phyloP scores from a whole-genome alignment of 352 stramenopile genomes.

The Globisporangium parvum region DNA sequence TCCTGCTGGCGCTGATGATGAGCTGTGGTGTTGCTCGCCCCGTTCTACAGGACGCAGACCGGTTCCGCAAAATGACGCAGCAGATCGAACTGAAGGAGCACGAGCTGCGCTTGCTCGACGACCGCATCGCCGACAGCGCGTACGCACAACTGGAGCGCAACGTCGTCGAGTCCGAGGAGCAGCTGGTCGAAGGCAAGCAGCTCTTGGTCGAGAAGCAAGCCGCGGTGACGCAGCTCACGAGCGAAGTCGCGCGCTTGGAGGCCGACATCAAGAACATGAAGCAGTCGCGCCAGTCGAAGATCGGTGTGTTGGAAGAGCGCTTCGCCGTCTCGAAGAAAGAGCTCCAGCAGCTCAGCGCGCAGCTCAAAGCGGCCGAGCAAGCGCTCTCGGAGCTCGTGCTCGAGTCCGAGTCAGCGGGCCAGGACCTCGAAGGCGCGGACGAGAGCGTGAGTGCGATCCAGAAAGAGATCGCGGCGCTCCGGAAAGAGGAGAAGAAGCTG shows the following conservation, averaged over 20 bases:
- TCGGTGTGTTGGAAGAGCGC: slow-evolving; percentile 70
- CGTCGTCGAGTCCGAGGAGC: slow-evolving; percentile 55
- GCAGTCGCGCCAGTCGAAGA: slow-evolving; percentile 71
- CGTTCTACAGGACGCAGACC: slow-evolving; percentile 42
- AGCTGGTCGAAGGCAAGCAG: slow-evolving; percentile 65
- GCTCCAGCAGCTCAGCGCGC: slow-evolving; percentile 45
- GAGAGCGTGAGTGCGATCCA: slow-evolving; percentile 45
- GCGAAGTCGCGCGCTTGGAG: slow-evolving; percentile 66
- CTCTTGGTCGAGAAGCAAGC: slow-evolving; percentile 57
- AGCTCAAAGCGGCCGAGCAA: slow-evolving; percentile 62
- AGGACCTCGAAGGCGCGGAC: slow-evolving; percentile 55
- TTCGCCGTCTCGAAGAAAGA: slow-evolving; percentile 76
- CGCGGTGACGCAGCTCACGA: slow-evolving; percentile 68
- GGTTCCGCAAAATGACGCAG: slow-evolving; percentile 68
- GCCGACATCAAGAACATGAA: slow-evolving; percentile 81
- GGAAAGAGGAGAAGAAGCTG: slow-evolving; percentile 68
- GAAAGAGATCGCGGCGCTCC: slow-evolving; percentile 50
- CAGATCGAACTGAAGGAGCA: slow-evolving; percentile 84
- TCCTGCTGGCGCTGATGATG: not conserved
- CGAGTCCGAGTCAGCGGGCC: slow-evolving; percentile 63
- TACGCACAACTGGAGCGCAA: slow-evolving; percentile 77
- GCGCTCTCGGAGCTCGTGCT: slow-evolving; percentile 67
- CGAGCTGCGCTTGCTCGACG: slow-evolving; percentile 66
- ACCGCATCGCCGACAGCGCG: slow-evolving; percentile 73
- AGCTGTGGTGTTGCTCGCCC: slow-evolving; percentile 1